These are phyloP conservation scores for Allium fistulosum DNA, from an alignment of 106 monocot genomes.

Conservation along the genomic window DNA sequence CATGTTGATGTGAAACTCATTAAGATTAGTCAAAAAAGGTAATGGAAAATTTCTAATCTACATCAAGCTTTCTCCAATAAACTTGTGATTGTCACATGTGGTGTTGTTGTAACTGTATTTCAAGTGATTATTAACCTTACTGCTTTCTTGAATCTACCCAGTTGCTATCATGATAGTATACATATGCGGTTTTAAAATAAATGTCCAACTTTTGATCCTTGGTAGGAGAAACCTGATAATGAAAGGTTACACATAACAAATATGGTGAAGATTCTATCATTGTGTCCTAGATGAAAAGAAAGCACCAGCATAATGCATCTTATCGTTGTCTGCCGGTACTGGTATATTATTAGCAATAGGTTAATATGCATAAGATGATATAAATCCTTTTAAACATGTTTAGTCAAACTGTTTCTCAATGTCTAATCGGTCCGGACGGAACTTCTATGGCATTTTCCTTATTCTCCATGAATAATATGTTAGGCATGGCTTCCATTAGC, in stretches of 20 bases:
- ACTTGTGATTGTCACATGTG: neutral
- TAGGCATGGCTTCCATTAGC: neutral
- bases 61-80: conserved; percentile 1
- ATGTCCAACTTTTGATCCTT: neutral
- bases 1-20: too few species aligned
- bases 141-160: neutral
- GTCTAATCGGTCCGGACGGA: neutral
- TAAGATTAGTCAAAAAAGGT: too few species aligned
- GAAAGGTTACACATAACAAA: neutral
- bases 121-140: neutral
- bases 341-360: neutral
- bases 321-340: neutral
- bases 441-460: neutral
- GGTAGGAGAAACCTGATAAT: neutral
- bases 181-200: neutral
- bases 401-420: neutral
- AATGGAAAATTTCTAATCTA: too few species aligned
- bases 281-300: neutral
- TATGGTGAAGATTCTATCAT: neutral
- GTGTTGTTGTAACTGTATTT: neutral
- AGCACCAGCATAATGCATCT: neutral
- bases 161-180: neutral
- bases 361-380: neutral
- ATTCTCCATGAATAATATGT: neutral
- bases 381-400: neutral